phyloP scores from a whole-genome alignment of 106 monocot genomes.

The Dendrobium catenatum region DNA sequence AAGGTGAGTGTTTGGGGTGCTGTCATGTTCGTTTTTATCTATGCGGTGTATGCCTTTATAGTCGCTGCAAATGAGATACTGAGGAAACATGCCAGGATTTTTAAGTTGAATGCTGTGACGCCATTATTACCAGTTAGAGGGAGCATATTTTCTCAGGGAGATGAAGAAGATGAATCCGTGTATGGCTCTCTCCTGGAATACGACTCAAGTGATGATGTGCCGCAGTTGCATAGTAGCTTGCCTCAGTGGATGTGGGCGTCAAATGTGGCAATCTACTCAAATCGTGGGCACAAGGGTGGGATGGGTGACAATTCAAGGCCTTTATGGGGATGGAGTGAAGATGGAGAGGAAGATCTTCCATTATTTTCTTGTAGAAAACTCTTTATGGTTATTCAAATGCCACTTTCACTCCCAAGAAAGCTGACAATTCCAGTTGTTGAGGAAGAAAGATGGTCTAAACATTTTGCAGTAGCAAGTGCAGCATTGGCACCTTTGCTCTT shows the following conservation, averaged over 20 bases:
- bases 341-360: conserved; percentile 21
- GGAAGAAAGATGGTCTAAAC: conserved; percentile 92
- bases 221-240: conserved; percentile 35
- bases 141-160: conserved; percentile 48
- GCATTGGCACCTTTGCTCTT: conserved; percentile 67
- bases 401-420: conserved; percentile 69
- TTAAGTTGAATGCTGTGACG: conserved; percentile 69
- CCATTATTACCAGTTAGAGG: conserved; percentile 86
- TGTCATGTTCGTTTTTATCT: conserved; percentile 69
- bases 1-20: conserved; percentile 68
- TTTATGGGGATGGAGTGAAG: conserved; percentile 66
- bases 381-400: conserved; percentile 59
- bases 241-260: conserved; percentile 99
- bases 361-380: conserved; percentile 34
- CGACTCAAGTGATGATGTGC: conserved; percentile 33
- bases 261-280: conserved; percentile 82
- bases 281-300: conserved; percentile 26
- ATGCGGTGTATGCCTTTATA: conserved; percentile 64
- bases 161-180: conserved; percentile 65
- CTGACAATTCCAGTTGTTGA: conserved; percentile 85
- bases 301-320: conserved; percentile 29
- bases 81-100: conserved; percentile 60
- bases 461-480: conserved; percentile 57
- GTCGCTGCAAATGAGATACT: conserved; percentile 79
- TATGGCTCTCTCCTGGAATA: conserved; percentile 60